Evolutionary conservation across 1,284 basidiomycete species (phyloP).

Genomic region (Boletus semigastroideus): DNA sequence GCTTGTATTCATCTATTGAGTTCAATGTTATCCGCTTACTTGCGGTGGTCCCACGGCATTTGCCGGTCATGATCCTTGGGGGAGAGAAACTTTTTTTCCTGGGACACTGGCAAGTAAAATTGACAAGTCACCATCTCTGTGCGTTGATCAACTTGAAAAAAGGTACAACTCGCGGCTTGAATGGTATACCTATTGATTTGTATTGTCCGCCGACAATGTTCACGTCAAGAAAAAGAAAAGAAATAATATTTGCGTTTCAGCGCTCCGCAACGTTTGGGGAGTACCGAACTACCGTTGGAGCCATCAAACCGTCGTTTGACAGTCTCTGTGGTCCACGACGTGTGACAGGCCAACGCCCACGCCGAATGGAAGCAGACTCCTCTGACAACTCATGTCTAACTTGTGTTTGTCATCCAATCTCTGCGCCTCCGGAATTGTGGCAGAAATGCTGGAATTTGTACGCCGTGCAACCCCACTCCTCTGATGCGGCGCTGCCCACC

Average conservation of each 20-base stretch:
- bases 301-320: background rate
- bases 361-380: slow-evolving; percentile 5
- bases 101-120: background rate
- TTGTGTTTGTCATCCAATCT: slow-evolving; percentile 6
- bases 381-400: slow-evolving; percentile 1
- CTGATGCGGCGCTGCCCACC: background rate
- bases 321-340: slow-evolving; percentile 2
- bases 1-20: background rate
- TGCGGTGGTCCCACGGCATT: slow-evolving; percentile 11
- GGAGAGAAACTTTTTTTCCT: too few species aligned
- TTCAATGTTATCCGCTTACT: background rate
- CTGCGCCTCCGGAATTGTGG: slow-evolving; percentile 11
- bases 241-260: background rate
- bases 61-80: slow-evolving; percentile 13
- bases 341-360: slow-evolving; percentile 19
- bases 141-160: background rate
- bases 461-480: slow-evolving; percentile 1
- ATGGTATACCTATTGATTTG: background rate
- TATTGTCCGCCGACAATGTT: background rate
- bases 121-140: background rate
- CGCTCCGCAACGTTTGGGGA: background rate
- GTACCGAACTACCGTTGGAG: too few species aligned
- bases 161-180: background rate
- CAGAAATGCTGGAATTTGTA: slow-evolving; percentile 5
- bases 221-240: too few species aligned